Conservation (phyloP, 805 yeast species). For the Candida krabiensis region DNA sequence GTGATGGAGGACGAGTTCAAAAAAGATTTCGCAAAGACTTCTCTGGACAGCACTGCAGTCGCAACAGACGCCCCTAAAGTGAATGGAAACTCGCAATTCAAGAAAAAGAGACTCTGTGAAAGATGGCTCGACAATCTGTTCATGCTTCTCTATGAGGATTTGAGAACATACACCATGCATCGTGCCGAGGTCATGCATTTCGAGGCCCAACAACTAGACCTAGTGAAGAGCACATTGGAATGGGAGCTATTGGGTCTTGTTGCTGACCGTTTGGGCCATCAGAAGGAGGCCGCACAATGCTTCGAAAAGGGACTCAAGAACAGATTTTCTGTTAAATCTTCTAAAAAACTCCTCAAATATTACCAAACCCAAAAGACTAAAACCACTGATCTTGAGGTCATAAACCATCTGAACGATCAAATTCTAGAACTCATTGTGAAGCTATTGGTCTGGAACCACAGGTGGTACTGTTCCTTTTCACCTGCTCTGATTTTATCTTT, state of each 20-base stretch:
- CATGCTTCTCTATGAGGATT: conserved; percentile 69
- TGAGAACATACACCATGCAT: conserved; percentile 86
- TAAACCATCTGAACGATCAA: conserved; percentile 46
- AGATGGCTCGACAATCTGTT: conserved; percentile 73
- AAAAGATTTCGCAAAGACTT: conserved; percentile 24
- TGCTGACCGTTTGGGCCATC: conserved; percentile 82
- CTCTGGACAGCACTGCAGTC: conserved; percentile 13
- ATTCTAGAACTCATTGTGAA: conserved; percentile 72
- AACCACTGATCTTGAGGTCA: conserved; percentile 33
- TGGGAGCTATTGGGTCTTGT: conserved; percentile 92
- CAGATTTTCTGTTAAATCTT: conserved; percentile 79
- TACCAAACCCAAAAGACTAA: conserved; percentile 51
- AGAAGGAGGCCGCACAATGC: conserved; percentile 84
- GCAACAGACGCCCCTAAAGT: conserved; percentile 7
- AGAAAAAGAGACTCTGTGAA: conserved; percentile 66
- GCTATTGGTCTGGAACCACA: conserved; percentile 93
- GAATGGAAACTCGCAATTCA: conserved; percentile 41
- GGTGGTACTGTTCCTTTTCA: conserved; percentile 95
- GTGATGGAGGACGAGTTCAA: conserved; percentile 69
- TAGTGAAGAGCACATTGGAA: conserved; percentile 75
- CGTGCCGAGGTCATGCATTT: conserved; percentile 88
- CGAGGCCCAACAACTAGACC: conserved; percentile 81
- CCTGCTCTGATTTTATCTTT: conserved; percentile 62
- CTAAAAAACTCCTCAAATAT: conserved; percentile 68
- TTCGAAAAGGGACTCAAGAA: conserved; percentile 68